Evolutionary conservation across 2,329 filamentous ascomycete genomes (phyloP), one percentile per base, ranked within the genome.

Genomic region (Ophiostoma triangulosporum): DNA sequence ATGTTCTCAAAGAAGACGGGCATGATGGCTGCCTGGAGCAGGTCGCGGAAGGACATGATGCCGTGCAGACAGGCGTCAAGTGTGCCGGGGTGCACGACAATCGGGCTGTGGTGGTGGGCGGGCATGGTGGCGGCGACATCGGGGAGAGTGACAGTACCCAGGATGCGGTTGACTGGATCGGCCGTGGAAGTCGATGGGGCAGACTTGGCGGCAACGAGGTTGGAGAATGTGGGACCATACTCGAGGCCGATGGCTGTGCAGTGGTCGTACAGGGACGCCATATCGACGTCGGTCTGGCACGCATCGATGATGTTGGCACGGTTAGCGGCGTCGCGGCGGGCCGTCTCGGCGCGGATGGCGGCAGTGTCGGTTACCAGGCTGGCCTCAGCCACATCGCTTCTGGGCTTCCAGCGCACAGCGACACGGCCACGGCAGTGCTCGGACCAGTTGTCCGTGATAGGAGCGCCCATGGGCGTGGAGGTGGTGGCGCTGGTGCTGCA

Each of bases 361-460:
- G 20, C 33, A 6, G 48, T 49, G 52, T 58, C 56, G 1, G 56
- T 58, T 9, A 56, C 55, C 6, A 20, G 7, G 2, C 15, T 26
- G 9, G 20, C 17, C n/a, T 36, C 27, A 20, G 31, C 32, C 3
- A 43, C 35, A 8, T n/a, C 22, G 12, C 46, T 3, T 14, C 38
- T 24, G 17, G 24, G 26, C 43, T 24, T 38, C 49, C 52, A 59
- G n/a, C 50, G 48, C 24, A 58, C 54, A 3, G 53, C 52, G 20
- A 62, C 55, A 9, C 58, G 56, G 3, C 61, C 61, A 8, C 58
- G 60, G 38, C 61, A 63, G 54, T 63, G 61, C 56, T 63, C 61
- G 8, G 57, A 50, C 58, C 58, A 59, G 15, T 52, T 57, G 40
- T 58, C 57, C 6, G 8, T 32, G 20, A 58, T 36, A 15, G 55